Base-by-base conservation (phyloP, 345 rosid genomes). In the Gossypium thurberi region DNA sequence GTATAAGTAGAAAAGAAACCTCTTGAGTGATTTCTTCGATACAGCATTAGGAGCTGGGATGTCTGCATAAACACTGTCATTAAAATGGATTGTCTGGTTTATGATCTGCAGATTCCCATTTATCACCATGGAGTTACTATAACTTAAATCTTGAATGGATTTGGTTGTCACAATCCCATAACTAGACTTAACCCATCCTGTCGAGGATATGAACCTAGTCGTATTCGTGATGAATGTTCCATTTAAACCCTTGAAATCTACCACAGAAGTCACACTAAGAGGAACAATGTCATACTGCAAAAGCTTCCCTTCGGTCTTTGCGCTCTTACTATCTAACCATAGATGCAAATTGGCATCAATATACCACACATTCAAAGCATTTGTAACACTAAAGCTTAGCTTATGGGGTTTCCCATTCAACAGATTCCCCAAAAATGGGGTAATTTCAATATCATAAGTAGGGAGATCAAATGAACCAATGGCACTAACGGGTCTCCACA, bases 271-370 rank as follows among this genome's bases (percentile, higher is more conserved):
- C 26, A 80, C 56, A 25, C 44, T 59, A 26, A 80, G 80, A 70
- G 94, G 88, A 76, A 73, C 64, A 47, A 73, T 69, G 12, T 73
- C 77, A 4, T 81, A 72, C 77, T 76, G 84, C 81, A 87, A 69
- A 57, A 94, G 86, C 87, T 82, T 75, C 80, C 89, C 97, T 74
- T 84, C 65, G 1, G 89, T 91, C 28, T 62, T 81, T 3, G 60
- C 48, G 76, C 79, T 85, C 77, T 76, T 81, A 12, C 42, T 58
- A 66, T 84, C 86, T 84, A 91, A 77, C 96, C 98, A 94, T 57
- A 94, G 90, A 74, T 94, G 98, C 91, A 94, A 80, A 81, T 94
- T 94, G 12, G 93, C 97, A 76, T 91, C 91, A 0, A 94, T 71
- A 50, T 79, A 88, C 97, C 98, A 94, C 53, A 90, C 92, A 70